Conservation (phyloP, 345 rosid species). For the Arabis alpina region DNA sequence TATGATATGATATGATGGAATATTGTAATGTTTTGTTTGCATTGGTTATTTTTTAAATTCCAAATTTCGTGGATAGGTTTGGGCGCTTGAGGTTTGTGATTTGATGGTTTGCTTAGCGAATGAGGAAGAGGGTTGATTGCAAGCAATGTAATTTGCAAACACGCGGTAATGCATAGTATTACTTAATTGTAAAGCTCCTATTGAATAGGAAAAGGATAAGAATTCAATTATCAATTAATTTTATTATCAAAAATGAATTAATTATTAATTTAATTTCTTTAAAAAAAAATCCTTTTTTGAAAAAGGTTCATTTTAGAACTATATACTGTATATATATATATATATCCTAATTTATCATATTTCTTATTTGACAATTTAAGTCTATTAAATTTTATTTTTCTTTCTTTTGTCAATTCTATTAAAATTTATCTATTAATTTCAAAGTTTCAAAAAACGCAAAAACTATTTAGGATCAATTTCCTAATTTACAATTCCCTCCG, state of each 20-base stretch:
- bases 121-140: slow-evolving; percentile 35
- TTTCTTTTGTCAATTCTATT: no score
- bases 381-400: no score
- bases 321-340: background rate
- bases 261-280: no score
- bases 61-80: slow-evolving; percentile 12
- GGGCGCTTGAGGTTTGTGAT: slow-evolving; percentile 32
- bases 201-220: background rate
- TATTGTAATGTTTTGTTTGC: slow-evolving; percentile 7
- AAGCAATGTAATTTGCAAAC: slow-evolving; percentile 23
- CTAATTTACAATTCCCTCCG: no score
- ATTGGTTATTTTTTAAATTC: background rate
- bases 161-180: slow-evolving; percentile 23
- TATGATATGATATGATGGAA: background rate
- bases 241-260: no score
- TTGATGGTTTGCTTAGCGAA: slow-evolving; percentile 33
- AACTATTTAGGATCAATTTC: no score
- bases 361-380: background rate
- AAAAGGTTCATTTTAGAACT: no score
- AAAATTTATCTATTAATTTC: background rate
- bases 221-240: background rate
- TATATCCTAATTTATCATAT: background rate
- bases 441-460: background rate
- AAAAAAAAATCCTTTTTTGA: no score
- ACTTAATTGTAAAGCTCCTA: background rate